Conservation (phyloP, 1,139 yeast species). For the Candida sp. region DNA sequence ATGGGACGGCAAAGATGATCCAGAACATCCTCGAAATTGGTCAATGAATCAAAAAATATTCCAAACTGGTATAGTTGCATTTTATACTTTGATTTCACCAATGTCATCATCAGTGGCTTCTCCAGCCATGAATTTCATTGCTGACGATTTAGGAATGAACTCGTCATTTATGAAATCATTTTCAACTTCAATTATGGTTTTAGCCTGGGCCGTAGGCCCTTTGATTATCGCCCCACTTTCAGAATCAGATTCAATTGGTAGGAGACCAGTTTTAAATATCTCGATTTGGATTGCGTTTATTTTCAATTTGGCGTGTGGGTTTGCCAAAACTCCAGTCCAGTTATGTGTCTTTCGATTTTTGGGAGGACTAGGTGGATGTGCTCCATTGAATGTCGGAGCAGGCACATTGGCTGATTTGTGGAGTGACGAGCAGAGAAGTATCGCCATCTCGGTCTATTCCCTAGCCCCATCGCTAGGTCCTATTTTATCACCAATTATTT, state of each 20-base stretch:
- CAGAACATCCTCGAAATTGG: slow-evolving; percentile 64
- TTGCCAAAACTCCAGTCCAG: slow-evolving; percentile 50
- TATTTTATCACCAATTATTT: slow-evolving; percentile 55
- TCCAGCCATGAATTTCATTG: slow-evolving; percentile 51
- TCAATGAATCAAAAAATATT: slow-evolving; percentile 29
- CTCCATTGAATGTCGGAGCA: slow-evolving; percentile 33
- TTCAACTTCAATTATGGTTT: slow-evolving; percentile 54
- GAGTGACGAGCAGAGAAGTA: slow-evolving; percentile 34
- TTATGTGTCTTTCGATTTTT: slow-evolving; percentile 45
- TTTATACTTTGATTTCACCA: slow-evolving; percentile 55
- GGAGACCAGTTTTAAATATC: slow-evolving; percentile 46
- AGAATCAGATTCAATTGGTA: slow-evolving; percentile 50
- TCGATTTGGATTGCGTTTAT: slow-evolving; percentile 49
- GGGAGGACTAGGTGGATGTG: slow-evolving; percentile 31
- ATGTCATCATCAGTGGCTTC: slow-evolving; percentile 58
- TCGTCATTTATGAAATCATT: slow-evolving; percentile 39
- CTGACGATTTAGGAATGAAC: slow-evolving; percentile 37
- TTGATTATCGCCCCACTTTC: slow-evolving; percentile 59
- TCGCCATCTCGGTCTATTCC: slow-evolving; percentile 41
- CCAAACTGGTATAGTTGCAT: slow-evolving; percentile 47
- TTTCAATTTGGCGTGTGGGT: slow-evolving; percentile 59
- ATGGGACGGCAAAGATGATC: slow-evolving; percentile 64
- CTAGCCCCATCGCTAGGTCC: slow-evolving; percentile 57
- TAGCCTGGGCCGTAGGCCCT: slow-evolving; percentile 65
- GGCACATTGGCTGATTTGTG: slow-evolving; percentile 23